These are phyloP conservation scores for Tolypocladium inflatum DNA, from an alignment of 2,329 filamentous ascomycete species.

Conservation along the genomic window DNA sequence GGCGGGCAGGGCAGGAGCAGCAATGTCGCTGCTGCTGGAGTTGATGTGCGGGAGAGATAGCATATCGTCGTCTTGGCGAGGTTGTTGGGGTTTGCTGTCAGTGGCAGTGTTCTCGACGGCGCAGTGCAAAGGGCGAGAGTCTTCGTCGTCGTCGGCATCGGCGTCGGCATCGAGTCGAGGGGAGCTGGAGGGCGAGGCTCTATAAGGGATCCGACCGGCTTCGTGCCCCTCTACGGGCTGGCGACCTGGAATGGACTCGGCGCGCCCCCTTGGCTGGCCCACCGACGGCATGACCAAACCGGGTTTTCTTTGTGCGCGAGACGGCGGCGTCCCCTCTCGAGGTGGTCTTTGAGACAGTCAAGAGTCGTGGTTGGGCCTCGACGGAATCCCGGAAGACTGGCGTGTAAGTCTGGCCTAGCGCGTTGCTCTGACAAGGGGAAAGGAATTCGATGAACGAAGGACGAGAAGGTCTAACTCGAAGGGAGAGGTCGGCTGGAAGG, in stretches of 20 bases:
- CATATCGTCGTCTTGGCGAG: conserved; percentile 15
- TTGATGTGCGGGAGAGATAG: conserved; percentile 14
- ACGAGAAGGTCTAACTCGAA: conserved; percentile 1
- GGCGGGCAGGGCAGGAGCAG: conserved; percentile 36
- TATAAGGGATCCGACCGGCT: conserved; percentile 8
- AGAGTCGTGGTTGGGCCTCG: background rate
- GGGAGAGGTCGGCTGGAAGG: conserved; percentile 5
- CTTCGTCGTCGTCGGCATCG: conserved; percentile 1
- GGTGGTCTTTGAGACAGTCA: background rate
- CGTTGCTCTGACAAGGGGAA: conserved; percentile 2
- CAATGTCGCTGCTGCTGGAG: conserved; percentile 7
- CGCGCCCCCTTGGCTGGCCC: conserved; percentile 5
- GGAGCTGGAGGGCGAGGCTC: conserved; percentile 9
- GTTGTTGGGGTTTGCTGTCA: background rate
- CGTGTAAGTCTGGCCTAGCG: conserved; percentile 2
- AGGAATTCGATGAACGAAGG: conserved; percentile 9
- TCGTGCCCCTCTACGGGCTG: conserved; percentile 1
- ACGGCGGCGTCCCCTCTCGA: background rate
- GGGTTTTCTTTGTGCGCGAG: background rate
- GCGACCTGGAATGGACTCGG: conserved; percentile 9
- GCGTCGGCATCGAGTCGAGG: background rate
- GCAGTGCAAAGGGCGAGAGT: background rate
- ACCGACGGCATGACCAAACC: conserved; percentile 7
- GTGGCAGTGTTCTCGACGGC: background rate
- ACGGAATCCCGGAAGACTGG: background rate